Evolutionary conservation across 2,329 filamentous ascomycete genomes (phyloP).

Genomic region (Akanthomyces uredinophilus): DNA sequence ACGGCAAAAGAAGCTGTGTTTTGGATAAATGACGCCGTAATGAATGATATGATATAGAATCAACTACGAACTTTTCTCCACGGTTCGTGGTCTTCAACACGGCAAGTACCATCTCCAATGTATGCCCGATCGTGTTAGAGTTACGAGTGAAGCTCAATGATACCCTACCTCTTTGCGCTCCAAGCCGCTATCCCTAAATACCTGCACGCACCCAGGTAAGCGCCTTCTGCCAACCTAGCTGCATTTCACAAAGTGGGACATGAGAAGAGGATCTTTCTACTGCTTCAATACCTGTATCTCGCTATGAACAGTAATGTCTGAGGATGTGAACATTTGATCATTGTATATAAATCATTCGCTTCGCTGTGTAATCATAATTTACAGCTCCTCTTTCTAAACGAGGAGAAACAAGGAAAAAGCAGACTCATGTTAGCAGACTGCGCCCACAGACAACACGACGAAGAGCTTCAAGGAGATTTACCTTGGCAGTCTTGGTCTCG

Average conservation of each 20-base stretch:
- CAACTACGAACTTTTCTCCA: not conserved
- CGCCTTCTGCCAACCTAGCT: no score
- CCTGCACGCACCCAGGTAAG: no score
- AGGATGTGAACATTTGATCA: not conserved
- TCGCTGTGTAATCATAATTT: constrained; percentile 10
- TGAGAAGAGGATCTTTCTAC: no score
- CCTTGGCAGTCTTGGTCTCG: constrained; percentile 5
- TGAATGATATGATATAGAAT: not conserved
- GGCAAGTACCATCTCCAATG: no score
- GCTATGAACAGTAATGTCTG: no score
- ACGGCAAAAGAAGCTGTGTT: constrained; percentile 49
- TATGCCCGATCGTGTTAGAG: no score
- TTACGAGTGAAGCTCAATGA: no score
- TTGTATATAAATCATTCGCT: not conserved
- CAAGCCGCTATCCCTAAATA: no score
- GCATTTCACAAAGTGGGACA: no score
- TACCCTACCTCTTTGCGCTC: no score
- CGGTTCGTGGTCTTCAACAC: not conserved
- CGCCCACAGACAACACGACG: constrained; percentile 3
- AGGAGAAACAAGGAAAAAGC: not conserved
- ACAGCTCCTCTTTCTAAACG: constrained; percentile 11
- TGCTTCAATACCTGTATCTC: no score
- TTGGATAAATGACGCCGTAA: constrained; percentile 32
- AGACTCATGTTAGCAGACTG: constrained; percentile 7
- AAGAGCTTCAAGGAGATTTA: constrained; percentile 8